These are phyloP conservation scores for Aphanomyces astaci DNA, from an alignment of 352 stramenopile species.

Conservation along the genomic window DNA sequence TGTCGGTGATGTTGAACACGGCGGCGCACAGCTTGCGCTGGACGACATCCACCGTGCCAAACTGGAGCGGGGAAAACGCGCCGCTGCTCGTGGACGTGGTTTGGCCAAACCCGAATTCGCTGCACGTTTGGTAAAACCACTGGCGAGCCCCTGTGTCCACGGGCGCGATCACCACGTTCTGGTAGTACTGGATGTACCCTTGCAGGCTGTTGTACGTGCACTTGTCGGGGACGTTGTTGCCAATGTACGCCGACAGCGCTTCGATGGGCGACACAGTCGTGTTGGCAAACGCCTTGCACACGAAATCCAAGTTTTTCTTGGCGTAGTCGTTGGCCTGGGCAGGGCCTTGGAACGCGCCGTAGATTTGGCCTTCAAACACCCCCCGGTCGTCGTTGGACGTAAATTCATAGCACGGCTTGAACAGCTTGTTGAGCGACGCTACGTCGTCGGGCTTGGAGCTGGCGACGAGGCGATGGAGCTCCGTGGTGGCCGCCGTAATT, in stretches of 20 bases:
- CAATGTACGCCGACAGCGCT: not conserved
- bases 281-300: not conserved
- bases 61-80: slow-evolving; percentile 8
- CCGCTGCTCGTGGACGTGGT: no score
- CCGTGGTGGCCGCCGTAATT: slow-evolving; percentile 48
- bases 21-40: not conserved
- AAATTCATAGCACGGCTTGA: slow-evolving; percentile 2
- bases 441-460: slow-evolving; percentile 11
- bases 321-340: not conserved
- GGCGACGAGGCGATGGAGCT: not conserved
- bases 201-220: slow-evolving; percentile 81
- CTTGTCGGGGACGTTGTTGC: not conserved
- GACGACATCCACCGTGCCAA: not conserved
- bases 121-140: not conserved
- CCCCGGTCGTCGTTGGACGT: slow-evolving; percentile 4
- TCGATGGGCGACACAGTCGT: not conserved
- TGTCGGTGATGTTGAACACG: not conserved
- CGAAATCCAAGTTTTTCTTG: not conserved
- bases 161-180: not conserved
- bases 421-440: slow-evolving; percentile 7
- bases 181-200: not conserved
- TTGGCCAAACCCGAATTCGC: slow-evolving; percentile 11
- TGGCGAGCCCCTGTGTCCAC: slow-evolving; percentile 39
- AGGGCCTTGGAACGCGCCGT: slow-evolving; percentile 8
- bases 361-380: slow-evolving; percentile 4